Conservation (phyloP, 129 eudicot genomes). For the Mikania micrantha region DNA sequence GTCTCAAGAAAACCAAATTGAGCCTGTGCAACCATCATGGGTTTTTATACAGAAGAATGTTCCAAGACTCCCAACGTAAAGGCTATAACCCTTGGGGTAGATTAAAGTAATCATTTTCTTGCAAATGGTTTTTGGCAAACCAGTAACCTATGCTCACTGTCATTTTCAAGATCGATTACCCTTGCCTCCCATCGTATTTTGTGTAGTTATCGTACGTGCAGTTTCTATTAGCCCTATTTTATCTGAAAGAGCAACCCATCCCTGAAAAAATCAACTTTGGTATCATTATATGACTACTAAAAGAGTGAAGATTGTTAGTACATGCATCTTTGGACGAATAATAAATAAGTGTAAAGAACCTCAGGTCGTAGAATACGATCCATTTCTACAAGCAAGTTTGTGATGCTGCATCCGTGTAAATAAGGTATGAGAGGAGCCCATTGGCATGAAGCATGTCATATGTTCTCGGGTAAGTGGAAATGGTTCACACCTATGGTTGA, state of each 20-base stretch:
- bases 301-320: not conserved
- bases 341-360: constrained; percentile 30
- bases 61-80: constrained; percentile 17
- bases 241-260: constrained; percentile 82
- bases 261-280: constrained; percentile 34
- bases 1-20: constrained; percentile 10
- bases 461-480: constrained; percentile 92
- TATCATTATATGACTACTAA: not conserved
- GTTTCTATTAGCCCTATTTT: constrained; percentile 55
- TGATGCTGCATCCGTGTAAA: constrained; percentile 55
- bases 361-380: constrained; percentile 94
- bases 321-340: not conserved
- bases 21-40: constrained; percentile 15
- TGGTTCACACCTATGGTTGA: constrained; percentile 66
- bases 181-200: constrained; percentile 93
- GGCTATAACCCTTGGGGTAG: not conserved
- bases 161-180: constrained; percentile 78
- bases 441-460: constrained; percentile 93
- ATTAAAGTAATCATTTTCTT: constrained; percentile 52
- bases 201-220: constrained; percentile 60
- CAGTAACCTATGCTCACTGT: constrained; percentile 73
- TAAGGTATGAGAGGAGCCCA: constrained; percentile 67
- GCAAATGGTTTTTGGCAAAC: constrained; percentile 87
- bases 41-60: constrained; percentile 24
- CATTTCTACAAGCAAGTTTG: constrained; percentile 71